A percentile compares a stretch with the other conserved stretches of the same genome.
These are phyloP conservation scores for Fusarium floridanum DNA, from an alignment of 2,329 filamentous ascomycete genomes.

Conservation along the genomic window DNA sequence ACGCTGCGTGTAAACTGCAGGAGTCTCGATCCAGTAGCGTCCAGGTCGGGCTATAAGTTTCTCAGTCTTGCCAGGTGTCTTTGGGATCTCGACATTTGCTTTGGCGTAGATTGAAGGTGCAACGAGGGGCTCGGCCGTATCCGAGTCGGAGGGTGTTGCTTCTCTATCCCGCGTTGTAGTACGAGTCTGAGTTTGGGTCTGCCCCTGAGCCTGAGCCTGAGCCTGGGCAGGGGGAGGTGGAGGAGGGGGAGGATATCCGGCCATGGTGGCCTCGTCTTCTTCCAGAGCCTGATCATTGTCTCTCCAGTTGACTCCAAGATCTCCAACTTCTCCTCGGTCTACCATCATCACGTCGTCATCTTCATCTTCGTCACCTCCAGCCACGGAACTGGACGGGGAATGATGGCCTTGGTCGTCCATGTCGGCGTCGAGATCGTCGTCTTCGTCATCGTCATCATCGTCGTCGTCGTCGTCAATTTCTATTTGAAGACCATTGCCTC, in stretches of 20 bases:
- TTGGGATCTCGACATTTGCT: slow-evolving; percentile 80
- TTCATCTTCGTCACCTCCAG: slow-evolving; percentile 61
- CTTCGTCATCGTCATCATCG: slow-evolving; percentile 52
- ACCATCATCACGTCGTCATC: slow-evolving; percentile 72
- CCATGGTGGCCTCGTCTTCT: background rate
- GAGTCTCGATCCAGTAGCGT: slow-evolving; percentile 88
- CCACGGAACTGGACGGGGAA: slow-evolving; percentile 49
- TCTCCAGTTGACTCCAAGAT: slow-evolving; percentile 65
- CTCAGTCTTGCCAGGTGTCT: slow-evolving; percentile 75
- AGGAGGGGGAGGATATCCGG: slow-evolving; percentile 74
- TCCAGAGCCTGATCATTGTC: slow-evolving; percentile 64
- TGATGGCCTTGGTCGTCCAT: slow-evolving; percentile 55
- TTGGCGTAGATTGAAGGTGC: slow-evolving; percentile 72
- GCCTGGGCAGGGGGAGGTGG: slow-evolving; percentile 69
- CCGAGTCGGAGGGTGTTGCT: slow-evolving; percentile 78
- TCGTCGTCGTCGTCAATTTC: slow-evolving; percentile 48
- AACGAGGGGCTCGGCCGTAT: slow-evolving; percentile 74
- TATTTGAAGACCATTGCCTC: slow-evolving; percentile 46
- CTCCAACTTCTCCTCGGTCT: slow-evolving; percentile 61
- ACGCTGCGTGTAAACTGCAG: slow-evolving; percentile 74
- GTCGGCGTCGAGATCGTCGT: slow-evolving; percentile 60
- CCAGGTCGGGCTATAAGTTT: slow-evolving; percentile 72
- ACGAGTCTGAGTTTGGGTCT: slow-evolving; percentile 58
- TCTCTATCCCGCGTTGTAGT: slow-evolving; percentile 65
- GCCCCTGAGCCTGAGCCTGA: slow-evolving; percentile 54